Evolutionary conservation across 2,329 filamentous ascomycete genomes (phyloP), one percentile per base, ranked within the genome.

Genomic region (Orbilia quercus): DNA sequence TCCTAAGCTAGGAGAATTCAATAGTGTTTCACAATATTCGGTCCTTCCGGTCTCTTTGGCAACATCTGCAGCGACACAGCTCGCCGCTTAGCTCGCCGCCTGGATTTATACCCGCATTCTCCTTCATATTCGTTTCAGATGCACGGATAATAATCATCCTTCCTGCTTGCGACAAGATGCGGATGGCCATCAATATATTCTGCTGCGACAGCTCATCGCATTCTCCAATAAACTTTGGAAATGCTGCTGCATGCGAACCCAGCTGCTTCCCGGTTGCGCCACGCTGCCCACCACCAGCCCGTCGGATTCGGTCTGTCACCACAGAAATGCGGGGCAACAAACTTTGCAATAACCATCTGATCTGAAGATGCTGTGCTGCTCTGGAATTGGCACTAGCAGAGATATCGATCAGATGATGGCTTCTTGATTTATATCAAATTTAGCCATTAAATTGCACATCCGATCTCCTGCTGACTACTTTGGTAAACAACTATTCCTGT

Each of bases 261-360:
- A 51, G 22, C 22, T 20, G 1, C 11, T 40, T 12, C 51, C 58
- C 53, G 66, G 38, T 60, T 72, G 59, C 67, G 67, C 67, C 67
- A 72, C 67, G 18, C 31, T 11, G 9, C 20, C 57, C 55, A 12
- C 65, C 67, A 59, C 25, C 31, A 16, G 9, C 20, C 57, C 55
- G n/a, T 72, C 67, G 67, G 47, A 72, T 72, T 64, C 59, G 67
- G 67, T 64, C 59, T 72, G 54, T 59, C 67, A 59, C 64, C 64
- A 69, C 54, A 69, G 40, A 60, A 69, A 69, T 54, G 64, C 55
- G 64, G 64, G 64, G 55, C 44, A 54, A 20, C 45, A 45, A 22
- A 18, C 11, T 22, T 11, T 31, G n/a, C 11, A 42, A 20, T 9
- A 40, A 60, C 45, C 55, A 38, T 47, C 55, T 40, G 31, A 58